These are phyloP conservation scores for Trypanosoma scelopori DNA, from an alignment of 208 protist genomes.

Conservation along the genomic window DNA sequence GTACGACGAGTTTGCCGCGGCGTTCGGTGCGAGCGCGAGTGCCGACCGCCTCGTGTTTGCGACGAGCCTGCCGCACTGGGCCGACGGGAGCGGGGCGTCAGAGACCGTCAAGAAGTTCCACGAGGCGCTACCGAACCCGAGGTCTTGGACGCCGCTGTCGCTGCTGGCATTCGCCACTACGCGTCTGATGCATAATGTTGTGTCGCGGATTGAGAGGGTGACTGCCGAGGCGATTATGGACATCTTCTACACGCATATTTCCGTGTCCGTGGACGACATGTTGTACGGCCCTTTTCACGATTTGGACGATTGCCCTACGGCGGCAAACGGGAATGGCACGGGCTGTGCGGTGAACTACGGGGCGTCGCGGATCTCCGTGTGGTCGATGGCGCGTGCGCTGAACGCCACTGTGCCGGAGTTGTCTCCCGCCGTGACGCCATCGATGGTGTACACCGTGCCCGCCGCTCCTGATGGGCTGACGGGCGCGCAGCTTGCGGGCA, in stretches of 20 bases:
- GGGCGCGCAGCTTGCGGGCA: constrained; percentile 24
- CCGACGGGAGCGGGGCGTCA: constrained; percentile 19
- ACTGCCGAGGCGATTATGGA: constrained; percentile 24
- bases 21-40: constrained; percentile 14
- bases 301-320: background rate
- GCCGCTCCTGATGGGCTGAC: constrained; percentile 22
- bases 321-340: background rate
- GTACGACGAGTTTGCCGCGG: constrained; percentile 30
- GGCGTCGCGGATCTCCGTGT: constrained; percentile 34
- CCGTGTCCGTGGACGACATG: constrained; percentile 31
- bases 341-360: constrained; percentile 46
- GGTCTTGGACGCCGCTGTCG: constrained; percentile 10
- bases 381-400: constrained; percentile 36
- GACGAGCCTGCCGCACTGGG: constrained; percentile 55
- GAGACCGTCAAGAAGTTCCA: constrained; percentile 22
- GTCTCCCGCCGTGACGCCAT: constrained; percentile 26
- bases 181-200: constrained; percentile 9
- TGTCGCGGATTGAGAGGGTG: constrained; percentile 19
- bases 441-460: constrained; percentile 30
- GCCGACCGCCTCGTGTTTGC: constrained; percentile 35
- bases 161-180: constrained; percentile 19
- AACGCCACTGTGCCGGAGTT: constrained; percentile 23
- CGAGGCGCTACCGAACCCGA: background rate
- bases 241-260: constrained; percentile 24
- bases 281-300: constrained; percentile 27